A percentile compares a stretch with the other conserved stretches of the same genome.
These are phyloP conservation scores for Coemansia sp. DNA, from an alignment of 192 early-diverging fungal genomes.

Conservation along the genomic window DNA sequence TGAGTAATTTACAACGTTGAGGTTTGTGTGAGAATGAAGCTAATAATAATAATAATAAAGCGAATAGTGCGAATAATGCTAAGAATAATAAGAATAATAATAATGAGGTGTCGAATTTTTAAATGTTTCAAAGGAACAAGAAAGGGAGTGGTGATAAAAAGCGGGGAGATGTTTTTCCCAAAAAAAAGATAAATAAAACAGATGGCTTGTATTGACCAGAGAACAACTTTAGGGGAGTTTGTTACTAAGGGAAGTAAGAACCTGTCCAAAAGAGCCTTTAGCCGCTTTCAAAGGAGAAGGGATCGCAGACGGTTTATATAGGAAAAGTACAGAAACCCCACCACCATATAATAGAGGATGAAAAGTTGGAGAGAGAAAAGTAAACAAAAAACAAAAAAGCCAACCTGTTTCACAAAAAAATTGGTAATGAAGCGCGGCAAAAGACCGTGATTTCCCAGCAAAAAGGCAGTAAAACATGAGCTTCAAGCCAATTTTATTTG, in stretches of 20 bases:
- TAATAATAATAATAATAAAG: neutral
- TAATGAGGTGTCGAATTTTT: neutral
- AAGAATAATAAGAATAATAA: neutral
- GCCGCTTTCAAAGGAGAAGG: neutral
- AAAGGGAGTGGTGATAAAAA: neutral
- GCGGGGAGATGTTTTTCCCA: too few relatives aligned
- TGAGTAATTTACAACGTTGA: neutral
- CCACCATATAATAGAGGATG: neutral
- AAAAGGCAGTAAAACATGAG: too few relatives aligned
- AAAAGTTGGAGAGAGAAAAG: constrained; percentile 5
- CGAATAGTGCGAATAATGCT: neutral
- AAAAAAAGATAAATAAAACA: too few relatives aligned
- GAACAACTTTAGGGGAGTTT: neutral
- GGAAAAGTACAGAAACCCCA: neutral
- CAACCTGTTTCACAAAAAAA: neutral
- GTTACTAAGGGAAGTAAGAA: too few relatives aligned
- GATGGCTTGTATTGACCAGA: too few relatives aligned
- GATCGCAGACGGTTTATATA: neutral
- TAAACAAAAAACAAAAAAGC: constrained; percentile 6
- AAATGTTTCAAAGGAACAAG: neutral
- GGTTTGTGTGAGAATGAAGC: neutral
- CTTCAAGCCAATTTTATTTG: too few relatives aligned
- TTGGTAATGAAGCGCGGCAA: too few relatives aligned
- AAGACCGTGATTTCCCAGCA: too few relatives aligned
- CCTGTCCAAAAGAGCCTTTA: neutral